phyloP scores from a whole-genome alignment of 108 stramenopile genomes.

The Discostella stelligeroides region DNA sequence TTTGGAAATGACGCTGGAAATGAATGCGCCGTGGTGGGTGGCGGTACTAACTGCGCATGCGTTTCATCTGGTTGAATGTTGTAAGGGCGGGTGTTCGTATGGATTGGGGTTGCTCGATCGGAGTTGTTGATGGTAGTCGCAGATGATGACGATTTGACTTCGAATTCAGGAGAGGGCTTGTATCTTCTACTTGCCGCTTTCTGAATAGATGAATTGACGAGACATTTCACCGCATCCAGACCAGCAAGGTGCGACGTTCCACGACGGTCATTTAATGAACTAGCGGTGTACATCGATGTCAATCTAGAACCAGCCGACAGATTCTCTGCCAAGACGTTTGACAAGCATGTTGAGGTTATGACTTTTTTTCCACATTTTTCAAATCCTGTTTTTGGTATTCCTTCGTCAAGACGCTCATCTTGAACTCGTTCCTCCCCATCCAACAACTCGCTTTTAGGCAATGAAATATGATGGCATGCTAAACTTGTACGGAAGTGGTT shows the following conservation, averaged over 20 bases:
- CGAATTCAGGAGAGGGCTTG: neutral
- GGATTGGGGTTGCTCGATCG: neutral
- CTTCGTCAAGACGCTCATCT: neutral
- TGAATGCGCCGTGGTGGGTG: neutral
- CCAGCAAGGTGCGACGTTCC: neutral
- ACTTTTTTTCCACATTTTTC: slow-evolving; percentile 3
- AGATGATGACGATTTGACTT: neutral
- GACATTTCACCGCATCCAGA: slow-evolving; percentile 1
- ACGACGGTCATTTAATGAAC: neutral
- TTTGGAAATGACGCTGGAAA: neutral
- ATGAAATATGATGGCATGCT: slow-evolving; percentile 7
- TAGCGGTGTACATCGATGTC: slow-evolving; percentile 1
- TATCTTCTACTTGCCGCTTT: slow-evolving; percentile 12
- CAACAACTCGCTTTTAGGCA: neutral
- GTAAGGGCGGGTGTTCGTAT: slow-evolving; percentile 1
- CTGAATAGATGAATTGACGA: slow-evolving; percentile 11
- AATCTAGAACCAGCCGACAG: slow-evolving; percentile 5
- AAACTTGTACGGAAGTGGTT: slow-evolving; percentile 15
- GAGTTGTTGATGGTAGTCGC: neutral
- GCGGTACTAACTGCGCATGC: too few relatives aligned
- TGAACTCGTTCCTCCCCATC: neutral
- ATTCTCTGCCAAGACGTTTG: slow-evolving; percentile 11
- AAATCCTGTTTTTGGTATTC: too few relatives aligned
- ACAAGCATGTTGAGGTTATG: slow-evolving; percentile 6
- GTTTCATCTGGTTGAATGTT: neutral